These are phyloP conservation scores for Sporisorium exsertum DNA, from an alignment of 1,284 basidiomycete genomes.

Conservation along the genomic window DNA sequence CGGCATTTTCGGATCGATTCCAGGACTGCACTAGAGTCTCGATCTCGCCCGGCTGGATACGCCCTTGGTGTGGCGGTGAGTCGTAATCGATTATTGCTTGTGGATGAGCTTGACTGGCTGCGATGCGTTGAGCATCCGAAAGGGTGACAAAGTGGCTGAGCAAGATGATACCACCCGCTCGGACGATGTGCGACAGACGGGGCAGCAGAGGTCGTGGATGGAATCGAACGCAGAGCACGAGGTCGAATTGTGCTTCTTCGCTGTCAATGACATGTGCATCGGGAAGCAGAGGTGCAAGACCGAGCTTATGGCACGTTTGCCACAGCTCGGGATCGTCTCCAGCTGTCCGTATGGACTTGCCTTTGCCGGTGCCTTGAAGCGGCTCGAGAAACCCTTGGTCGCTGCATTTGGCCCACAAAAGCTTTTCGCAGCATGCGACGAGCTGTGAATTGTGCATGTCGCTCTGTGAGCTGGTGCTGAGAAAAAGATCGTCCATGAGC, in stretches of 20 bases:
- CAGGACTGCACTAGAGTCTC: constrained; percentile 26
- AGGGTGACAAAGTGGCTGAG: constrained; percentile 45
- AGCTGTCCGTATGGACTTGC: constrained; percentile 11
- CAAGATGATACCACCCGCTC: constrained; percentile 26
- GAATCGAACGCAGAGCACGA: constrained; percentile 43
- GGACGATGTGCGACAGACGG: constrained; percentile 18
- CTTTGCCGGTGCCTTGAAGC: constrained; percentile 36
- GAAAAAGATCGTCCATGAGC: constrained; percentile 36
- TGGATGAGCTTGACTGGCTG: constrained; percentile 2
- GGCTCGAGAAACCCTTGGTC: constrained; percentile 30
- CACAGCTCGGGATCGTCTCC: constrained; percentile 4
- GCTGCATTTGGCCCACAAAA: constrained; percentile 44
- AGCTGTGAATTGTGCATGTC: background rate
- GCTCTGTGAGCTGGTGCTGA: background rate
- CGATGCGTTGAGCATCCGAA: constrained; percentile 13
- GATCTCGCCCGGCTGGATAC: constrained; percentile 36
- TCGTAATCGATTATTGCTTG: constrained; percentile 26
- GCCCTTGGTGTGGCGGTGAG: constrained; percentile 34
- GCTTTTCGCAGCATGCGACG: constrained; percentile 15
- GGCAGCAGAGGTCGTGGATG: constrained; percentile 31
- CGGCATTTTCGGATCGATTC: background rate
- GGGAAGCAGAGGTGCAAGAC: constrained; percentile 17
- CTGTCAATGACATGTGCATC: too few species aligned
- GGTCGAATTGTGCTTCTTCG: constrained; percentile 11
- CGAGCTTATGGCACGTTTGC: constrained; percentile 6